Percentiles rank a stretch among this genome's conserved stretches.
phyloP scores from a whole-genome alignment of 2,329 filamentous ascomycete species.

The Alternaria infectoria region DNA sequence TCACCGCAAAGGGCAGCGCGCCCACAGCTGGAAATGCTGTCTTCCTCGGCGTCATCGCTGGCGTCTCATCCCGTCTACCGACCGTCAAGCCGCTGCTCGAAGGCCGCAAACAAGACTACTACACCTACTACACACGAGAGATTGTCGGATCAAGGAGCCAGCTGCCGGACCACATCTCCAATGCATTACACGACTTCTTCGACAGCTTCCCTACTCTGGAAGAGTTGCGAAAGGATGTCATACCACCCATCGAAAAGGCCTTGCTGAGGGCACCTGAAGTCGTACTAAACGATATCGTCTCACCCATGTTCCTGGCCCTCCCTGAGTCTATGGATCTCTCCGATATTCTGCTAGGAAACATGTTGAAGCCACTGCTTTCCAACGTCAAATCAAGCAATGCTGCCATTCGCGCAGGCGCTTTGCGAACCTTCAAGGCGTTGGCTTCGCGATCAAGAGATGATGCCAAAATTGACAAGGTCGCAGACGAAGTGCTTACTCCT shows the following conservation, averaged over 20 bases:
- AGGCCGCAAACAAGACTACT: slow-evolving; percentile 72
- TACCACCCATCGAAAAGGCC: slow-evolving; percentile 86
- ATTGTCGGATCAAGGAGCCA: slow-evolving; percentile 78
- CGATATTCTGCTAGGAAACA: slow-evolving; percentile 69
- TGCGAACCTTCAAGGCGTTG: slow-evolving; percentile 75
- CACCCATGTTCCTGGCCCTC: slow-evolving; percentile 73
- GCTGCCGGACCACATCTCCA: slow-evolving; percentile 74
- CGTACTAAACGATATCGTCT: slow-evolving; percentile 78
- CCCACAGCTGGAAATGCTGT: slow-evolving; percentile 73
- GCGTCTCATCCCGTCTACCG: slow-evolving; percentile 77
- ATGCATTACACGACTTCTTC: slow-evolving; percentile 83
- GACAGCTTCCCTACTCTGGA: slow-evolving; percentile 72
- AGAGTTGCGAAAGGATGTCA: slow-evolving; percentile 76
- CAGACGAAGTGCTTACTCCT: slow-evolving; percentile 78
- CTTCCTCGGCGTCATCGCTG: slow-evolving; percentile 84
- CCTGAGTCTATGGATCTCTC: slow-evolving; percentile 78
- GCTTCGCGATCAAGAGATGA: slow-evolving; percentile 66
- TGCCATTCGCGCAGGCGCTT: slow-evolving; percentile 74
- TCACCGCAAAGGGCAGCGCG: slow-evolving; percentile 71
- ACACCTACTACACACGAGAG: slow-evolving; percentile 84
- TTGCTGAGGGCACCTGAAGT: slow-evolving; percentile 90
- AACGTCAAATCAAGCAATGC: slow-evolving; percentile 91
- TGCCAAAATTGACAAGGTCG: slow-evolving; percentile 68
- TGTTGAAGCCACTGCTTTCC: slow-evolving; percentile 86
- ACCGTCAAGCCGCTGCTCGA: slow-evolving; percentile 68